Base-by-base conservation (phyloP, 163 green algal species). In the Prototheca cutis region DNA sequence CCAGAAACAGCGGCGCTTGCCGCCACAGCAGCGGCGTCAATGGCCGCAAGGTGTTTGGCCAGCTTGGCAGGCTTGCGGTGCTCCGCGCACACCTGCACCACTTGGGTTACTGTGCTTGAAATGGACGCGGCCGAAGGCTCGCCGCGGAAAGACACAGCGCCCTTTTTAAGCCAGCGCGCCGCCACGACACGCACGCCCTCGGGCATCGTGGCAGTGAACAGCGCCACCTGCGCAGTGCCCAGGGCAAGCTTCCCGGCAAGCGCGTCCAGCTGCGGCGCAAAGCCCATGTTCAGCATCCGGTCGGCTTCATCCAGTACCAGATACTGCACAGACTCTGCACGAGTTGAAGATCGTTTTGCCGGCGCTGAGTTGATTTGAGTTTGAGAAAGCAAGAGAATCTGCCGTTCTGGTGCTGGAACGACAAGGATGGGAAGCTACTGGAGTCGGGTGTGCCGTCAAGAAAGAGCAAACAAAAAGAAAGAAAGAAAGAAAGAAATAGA, bases 71-170 rank as follows among this genome's bases (percentile, higher is more conserved):
- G 75, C 82, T 96, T 96, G 75, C 95, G 95, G 73, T 94, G 88
- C 72, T 95, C 89, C 0, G 89, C 89, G 63, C 89, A 96, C 39
- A 96, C 89, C n/a, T 96, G 88, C 48, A 95, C 83, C 53, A 87
- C 75, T 69, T 87, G 72, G 21, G 76, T 82, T 29, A 90, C 68
- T 34, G 68, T 84, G 19, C 36, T 56, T 69, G 78, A 87, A 72
- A 92, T 86, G 65, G 65, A 73, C 27, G 71, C 63, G 13, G 63
- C 74, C 4, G 58, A 66, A 6, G 53, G 13, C 21, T 58, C 54
- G 3, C 77, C 67, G 21, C 58, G 31, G 31, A 84, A 62, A 19
- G 13, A 1, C 36, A 45, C 36, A 45, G 36, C 36, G 36, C 13
- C n/a, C 13, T 51, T 23, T 5, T 23, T 5, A 5, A 91, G 73